Evolutionary conservation across 225 moss, liverwort and hornwort genomes (phyloP).

Genomic region (Bryoerythrophyllum caledonicum): DNA sequence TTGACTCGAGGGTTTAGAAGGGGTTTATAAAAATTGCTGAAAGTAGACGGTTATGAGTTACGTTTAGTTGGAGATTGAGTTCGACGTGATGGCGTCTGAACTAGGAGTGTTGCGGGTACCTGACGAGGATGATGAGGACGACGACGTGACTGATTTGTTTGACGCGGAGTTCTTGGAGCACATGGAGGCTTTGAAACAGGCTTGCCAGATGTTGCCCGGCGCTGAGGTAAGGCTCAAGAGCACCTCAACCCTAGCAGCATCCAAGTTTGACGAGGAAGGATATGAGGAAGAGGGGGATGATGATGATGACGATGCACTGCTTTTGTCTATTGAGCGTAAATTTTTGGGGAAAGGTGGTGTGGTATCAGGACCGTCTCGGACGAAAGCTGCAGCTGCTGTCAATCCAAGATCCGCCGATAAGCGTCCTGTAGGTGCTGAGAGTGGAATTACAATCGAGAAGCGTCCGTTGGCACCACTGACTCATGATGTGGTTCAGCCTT

Average conservation of each 20-base stretch:
- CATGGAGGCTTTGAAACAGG: conserved; percentile 58
- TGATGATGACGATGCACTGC: conserved; percentile 61
- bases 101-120: conserved; percentile 19
- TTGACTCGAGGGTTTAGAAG: too few relatives aligned
- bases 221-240: conserved; percentile 62
- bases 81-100: too few relatives aligned
- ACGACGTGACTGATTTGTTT: conserved; percentile 49
- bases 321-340: conserved; percentile 68
- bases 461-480: too few relatives aligned
- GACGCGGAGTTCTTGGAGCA: conserved; percentile 55
- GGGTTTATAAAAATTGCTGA: too few relatives aligned
- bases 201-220: conserved; percentile 61
- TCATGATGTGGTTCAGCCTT: too few relatives aligned
- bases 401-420: too few relatives aligned
- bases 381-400: too few relatives aligned
- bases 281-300: conserved; percentile 48
- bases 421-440: too few relatives aligned
- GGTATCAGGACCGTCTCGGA: too few relatives aligned
- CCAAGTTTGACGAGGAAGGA: conserved; percentile 47
- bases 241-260: conserved; percentile 36
- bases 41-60: too few relatives aligned
- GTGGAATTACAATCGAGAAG: conserved; percentile 7
- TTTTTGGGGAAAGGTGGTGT: conserved; percentile 41
- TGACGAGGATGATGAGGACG: conserved; percentile 54
- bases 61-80: too few relatives aligned